Percentiles rank a stretch among this genome's conserved stretches.
Evolutionary conservation across 129 eudicot species (phyloP).

Genomic region (Mikania micrantha): DNA sequence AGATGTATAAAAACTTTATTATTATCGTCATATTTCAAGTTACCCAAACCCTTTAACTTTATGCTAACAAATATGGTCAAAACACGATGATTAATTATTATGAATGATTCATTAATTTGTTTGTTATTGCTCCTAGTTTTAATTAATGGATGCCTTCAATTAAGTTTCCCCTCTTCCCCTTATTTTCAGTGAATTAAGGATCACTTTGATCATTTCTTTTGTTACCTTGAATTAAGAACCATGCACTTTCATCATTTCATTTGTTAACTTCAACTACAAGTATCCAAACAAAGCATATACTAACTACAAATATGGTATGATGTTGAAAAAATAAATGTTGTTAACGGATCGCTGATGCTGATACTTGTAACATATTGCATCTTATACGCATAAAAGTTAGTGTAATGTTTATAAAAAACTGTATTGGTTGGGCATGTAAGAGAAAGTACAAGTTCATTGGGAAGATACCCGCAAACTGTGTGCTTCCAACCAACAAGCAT

Average conservation of each 20-base stretch:
- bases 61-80: constrained; percentile 14
- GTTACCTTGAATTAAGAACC: constrained; percentile 20
- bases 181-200: constrained; percentile 24
- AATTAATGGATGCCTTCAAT: constrained; percentile 8
- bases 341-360: neutral
- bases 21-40: neutral
- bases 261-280: constrained; percentile 26
- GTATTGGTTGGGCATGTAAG: neutral
- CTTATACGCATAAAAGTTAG: neutral
- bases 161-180: constrained; percentile 14
- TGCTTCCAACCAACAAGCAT: constrained; percentile 87
- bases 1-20: neutral
- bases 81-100: constrained; percentile 20
- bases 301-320: constrained; percentile 15
- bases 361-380: neutral
- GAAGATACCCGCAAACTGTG: constrained; percentile 41
- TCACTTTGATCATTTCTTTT: constrained; percentile 30
- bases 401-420: neutral
- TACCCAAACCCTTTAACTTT: neutral
- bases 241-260: constrained; percentile 32
- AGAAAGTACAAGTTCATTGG: constrained; percentile 19
- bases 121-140: constrained; percentile 11
- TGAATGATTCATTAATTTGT: constrained; percentile 16
- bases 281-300: constrained; percentile 14
- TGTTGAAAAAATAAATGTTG: constrained; percentile 6